Evolutionary conservation across 169 alveolate genomes (phyloP).

Genomic region (Eimeria nieschulzi): DNA sequence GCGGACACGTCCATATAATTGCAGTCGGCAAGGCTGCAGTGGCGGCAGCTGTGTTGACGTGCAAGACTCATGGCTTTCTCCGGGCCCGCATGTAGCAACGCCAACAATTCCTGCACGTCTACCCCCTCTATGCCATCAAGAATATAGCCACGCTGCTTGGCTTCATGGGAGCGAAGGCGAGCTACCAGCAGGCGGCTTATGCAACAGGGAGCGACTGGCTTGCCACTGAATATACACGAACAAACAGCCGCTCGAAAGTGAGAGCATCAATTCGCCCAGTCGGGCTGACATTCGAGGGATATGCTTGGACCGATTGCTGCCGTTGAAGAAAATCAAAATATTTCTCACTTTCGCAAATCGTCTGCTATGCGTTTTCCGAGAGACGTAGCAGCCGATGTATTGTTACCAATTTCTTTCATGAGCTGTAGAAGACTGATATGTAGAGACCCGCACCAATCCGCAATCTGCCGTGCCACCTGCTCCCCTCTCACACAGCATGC

Average conservation of each 20-base stretch:
- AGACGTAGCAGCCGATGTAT: slow-evolving; percentile 4
- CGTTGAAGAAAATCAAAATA: background rate
- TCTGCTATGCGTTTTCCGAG: slow-evolving; percentile 9
- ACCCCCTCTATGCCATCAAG: slow-evolving; percentile 54
- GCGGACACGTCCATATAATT: slow-evolving; percentile 14
- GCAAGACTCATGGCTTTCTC: slow-evolving; percentile 5
- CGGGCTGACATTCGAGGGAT: background rate
- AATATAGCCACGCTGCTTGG: slow-evolving; percentile 22
- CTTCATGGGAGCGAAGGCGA: slow-evolving; percentile 48
- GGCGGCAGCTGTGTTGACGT: slow-evolving; percentile 10
- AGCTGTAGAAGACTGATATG: slow-evolving; percentile 49
- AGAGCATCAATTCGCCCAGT: background rate
- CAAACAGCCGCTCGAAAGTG: background rate
- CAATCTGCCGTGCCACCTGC: slow-evolving; percentile 58
- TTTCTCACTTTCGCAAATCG: slow-evolving; percentile 49
- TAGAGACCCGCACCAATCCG: slow-evolving; percentile 63
- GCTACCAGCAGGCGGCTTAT: slow-evolving; percentile 31
- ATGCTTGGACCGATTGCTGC: background rate
- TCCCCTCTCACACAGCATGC: background rate
- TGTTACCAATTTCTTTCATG: background rate
- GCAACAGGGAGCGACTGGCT: slow-evolving; percentile 54
- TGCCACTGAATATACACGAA: slow-evolving; percentile 32
- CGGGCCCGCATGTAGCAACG: slow-evolving; percentile 35
- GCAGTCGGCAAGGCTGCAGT: background rate
- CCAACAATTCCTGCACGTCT: slow-evolving; percentile 7